Percentiles rank a stretch among this genome's conserved stretches.
Evolutionary conservation across 352 stramenopile species (phyloP).

Genomic region (Plasmopara halstedii): DNA sequence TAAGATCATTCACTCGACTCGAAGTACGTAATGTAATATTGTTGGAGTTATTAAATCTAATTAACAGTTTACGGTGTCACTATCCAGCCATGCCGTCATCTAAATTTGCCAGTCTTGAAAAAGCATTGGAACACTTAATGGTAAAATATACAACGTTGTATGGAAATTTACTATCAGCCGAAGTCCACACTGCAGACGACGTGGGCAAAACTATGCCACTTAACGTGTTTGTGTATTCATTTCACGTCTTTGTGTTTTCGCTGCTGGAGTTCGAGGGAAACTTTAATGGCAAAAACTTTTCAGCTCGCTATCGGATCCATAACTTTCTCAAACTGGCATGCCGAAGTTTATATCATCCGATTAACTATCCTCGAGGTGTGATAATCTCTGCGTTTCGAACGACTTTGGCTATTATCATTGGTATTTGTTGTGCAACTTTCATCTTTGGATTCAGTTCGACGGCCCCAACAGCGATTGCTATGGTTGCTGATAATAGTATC

Average conservation of each 20-base stretch:
- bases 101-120: conserved; percentile 45
- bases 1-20: conserved; percentile 20
- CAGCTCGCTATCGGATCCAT: conserved; percentile 34
- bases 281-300: conserved; percentile 74
- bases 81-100: conserved; percentile 28
- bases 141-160: conserved; percentile 53
- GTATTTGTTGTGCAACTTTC: conserved; percentile 57
- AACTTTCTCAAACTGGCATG: conserved; percentile 49
- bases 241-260: conserved; percentile 59
- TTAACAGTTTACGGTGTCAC: conserved; percentile 1
- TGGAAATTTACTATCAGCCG: conserved; percentile 32
- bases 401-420: conserved; percentile 52
- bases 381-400: conserved; percentile 56
- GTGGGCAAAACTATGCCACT: conserved; percentile 63
- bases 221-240: conserved; percentile 77
- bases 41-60: neutral
- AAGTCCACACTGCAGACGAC: conserved; percentile 36
- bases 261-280: conserved; percentile 54
- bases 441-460: conserved; percentile 67
- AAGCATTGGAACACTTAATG: conserved; percentile 42
- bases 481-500: conserved; percentile 60
- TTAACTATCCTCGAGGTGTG: conserved; percentile 36
- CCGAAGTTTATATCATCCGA: conserved; percentile 24
- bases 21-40: conserved; percentile 9
- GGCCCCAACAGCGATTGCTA: conserved; percentile 55